Conservation (phyloP, 331 rosid genomes). For the Quercus lobata region DNA sequence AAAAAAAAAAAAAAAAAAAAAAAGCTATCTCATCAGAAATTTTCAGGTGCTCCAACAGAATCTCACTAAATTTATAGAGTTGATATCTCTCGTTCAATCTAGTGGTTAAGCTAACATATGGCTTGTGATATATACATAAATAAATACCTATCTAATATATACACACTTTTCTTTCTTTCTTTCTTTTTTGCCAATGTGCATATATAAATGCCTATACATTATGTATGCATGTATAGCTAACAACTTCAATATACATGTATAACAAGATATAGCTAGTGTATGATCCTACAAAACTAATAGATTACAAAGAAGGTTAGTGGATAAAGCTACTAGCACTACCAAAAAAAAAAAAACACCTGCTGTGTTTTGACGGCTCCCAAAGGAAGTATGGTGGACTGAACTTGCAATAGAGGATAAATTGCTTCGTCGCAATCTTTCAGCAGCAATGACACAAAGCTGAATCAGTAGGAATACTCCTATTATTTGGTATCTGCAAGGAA, state of each 20-base stretch:
- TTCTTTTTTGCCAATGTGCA: too few species aligned
- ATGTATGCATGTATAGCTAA: neutral
- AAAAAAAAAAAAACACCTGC: constrained; percentile 44
- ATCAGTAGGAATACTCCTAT: constrained; percentile 86
- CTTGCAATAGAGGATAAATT: constrained; percentile 69
- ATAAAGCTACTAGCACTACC: neutral
- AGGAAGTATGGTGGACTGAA: constrained; percentile 70
- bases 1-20: too few species aligned
- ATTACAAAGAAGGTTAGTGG: neutral
- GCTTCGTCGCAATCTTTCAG: constrained; percentile 76
- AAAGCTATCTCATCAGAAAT: too few species aligned
- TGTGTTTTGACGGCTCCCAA: constrained; percentile 46
- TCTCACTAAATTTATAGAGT: too few species aligned
- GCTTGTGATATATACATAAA: too few species aligned
- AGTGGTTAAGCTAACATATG: too few species aligned
- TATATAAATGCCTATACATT: neutral
- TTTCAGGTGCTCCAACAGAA: too few species aligned
- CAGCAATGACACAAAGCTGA: constrained; percentile 91
- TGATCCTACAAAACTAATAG: neutral
- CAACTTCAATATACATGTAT: neutral
- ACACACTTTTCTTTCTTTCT: too few species aligned
- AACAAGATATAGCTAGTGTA: neutral
- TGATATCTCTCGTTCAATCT: too few species aligned
- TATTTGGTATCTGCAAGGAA: constrained; percentile 78
- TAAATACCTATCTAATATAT: too few species aligned